These are phyloP conservation scores for Magnusiomyces fungicola DNA, from an alignment of 1,139 yeast species.

Conservation along the genomic window DNA sequence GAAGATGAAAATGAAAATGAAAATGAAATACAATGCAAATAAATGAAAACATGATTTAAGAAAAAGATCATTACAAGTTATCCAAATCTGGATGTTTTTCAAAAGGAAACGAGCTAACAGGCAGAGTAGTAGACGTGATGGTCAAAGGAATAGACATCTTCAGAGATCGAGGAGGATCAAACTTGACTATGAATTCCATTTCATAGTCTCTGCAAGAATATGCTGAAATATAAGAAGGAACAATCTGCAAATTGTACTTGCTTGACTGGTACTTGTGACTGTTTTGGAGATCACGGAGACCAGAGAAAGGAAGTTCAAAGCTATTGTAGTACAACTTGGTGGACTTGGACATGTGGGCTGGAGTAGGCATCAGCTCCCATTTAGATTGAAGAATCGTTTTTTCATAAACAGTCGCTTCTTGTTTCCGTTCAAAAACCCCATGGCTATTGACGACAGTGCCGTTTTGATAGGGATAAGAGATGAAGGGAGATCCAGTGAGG, in stretches of 20 bases:
- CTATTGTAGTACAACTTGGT: neutral
- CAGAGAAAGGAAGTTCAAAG: neutral
- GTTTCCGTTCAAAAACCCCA: neutral
- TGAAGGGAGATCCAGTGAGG: neutral
- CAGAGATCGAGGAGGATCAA: neutral
- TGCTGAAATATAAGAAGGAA: neutral
- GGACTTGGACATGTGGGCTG: neutral
- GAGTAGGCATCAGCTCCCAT: neutral
- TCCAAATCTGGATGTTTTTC: neutral
- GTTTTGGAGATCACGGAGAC: neutral
- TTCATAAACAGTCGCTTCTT: neutral
- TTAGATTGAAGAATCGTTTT: neutral
- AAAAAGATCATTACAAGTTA: no score
- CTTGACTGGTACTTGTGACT: neutral
- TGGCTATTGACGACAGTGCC: neutral
- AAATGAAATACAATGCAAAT: no score
- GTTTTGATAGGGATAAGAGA: neutral
- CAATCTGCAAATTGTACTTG: slow-evolving; percentile 3
- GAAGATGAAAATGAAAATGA: neutral
- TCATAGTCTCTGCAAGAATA: slow-evolving; percentile 2
- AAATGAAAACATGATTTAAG: no score
- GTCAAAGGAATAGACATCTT: neutral
- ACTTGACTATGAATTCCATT: neutral
- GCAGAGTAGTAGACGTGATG: neutral
- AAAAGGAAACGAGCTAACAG: neutral